Percentiles rank a stretch among this genome's conserved stretches.
Conservation (phyloP, 2,329 filamentous ascomycete genomes). For the Aspergillus jensenii region DNA sequence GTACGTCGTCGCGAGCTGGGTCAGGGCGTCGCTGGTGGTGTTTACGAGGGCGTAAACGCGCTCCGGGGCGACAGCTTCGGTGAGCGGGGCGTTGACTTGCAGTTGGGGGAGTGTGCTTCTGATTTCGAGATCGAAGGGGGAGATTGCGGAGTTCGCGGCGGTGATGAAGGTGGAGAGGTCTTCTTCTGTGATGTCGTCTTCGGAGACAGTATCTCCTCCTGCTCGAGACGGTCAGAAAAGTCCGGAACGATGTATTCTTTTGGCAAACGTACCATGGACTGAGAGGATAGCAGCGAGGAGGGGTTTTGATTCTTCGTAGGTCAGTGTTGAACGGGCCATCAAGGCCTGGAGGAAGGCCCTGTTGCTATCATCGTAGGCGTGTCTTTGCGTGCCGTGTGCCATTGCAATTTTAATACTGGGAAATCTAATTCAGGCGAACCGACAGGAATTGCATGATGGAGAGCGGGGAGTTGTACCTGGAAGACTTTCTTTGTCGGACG, state of each 20-base stretch:
- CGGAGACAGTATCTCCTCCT: conserved; percentile 50
- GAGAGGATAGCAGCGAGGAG: conserved; percentile 76
- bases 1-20: conserved; percentile 81
- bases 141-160: conserved; percentile 69
- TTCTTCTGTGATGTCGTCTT: conserved; percentile 66
- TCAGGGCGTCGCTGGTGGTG: conserved; percentile 77
- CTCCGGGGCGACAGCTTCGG: conserved; percentile 30
- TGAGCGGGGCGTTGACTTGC: conserved; percentile 34
- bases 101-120: conserved; percentile 70
- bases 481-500: conserved; percentile 4
- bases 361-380: conserved; percentile 63
- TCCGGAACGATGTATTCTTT: neutral
- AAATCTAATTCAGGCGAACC: neutral
- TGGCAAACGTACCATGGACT: conserved; percentile 47
- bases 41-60: conserved; percentile 86
- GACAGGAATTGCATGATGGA: neutral
- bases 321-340: conserved; percentile 74
- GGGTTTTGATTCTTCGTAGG: conserved; percentile 68
- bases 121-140: conserved; percentile 84
- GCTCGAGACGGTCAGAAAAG: neutral
- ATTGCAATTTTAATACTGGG: neutral
- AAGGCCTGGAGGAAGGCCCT: conserved; percentile 90
- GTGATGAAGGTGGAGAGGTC: conserved; percentile 69
- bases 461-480: neutral
- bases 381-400: conserved; percentile 13